Evolutionary conservation across 1,284 basidiomycete species (phyloP).

Genomic region (Jaminaea rosea): DNA sequence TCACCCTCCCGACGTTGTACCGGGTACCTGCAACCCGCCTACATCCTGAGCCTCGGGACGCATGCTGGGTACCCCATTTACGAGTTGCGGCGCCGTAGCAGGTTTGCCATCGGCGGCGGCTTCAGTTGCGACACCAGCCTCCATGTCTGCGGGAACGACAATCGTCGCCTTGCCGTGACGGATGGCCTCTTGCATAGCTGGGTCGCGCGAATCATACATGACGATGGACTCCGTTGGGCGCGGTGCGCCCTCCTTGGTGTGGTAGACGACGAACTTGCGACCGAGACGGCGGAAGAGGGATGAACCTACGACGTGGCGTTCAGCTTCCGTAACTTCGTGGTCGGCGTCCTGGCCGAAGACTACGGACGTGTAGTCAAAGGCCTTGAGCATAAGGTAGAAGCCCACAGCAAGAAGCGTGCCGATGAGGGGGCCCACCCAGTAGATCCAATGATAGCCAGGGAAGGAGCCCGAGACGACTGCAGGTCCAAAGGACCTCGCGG

Average conservation of each 20-base stretch:
- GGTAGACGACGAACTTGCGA: neutral
- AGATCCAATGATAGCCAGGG: slow-evolving; percentile 7
- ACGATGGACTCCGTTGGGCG: neutral
- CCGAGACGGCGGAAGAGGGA: neutral
- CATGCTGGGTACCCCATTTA: neutral
- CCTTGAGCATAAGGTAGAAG: slow-evolving; percentile 7
- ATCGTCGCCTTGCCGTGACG: neutral
- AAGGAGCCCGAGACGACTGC: slow-evolving; percentile 5
- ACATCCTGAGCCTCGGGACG: neutral
- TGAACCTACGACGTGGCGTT: neutral
- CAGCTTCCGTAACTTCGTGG: neutral
- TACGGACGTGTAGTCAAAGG: slow-evolving; percentile 5
- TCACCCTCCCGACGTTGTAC: too few species aligned
- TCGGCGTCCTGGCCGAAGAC: slow-evolving; percentile 7
- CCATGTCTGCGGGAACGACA: neutral
- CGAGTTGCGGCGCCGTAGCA: neutral
- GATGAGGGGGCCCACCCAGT: slow-evolving; percentile 8
- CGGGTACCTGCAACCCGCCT: neutral
- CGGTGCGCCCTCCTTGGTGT: neutral
- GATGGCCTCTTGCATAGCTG: neutral
- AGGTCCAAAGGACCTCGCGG: slow-evolving; percentile 9
- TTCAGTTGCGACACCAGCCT: neutral
- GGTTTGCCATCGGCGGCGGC: neutral
- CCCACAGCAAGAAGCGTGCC: slow-evolving; percentile 4
- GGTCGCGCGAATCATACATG: neutral